Percentiles rank a stretch among this genome's conserved stretches.
Evolutionary conservation across 2,329 filamentous ascomycete species (phyloP).

Genomic region (Lasiodiplodia citricola): DNA sequence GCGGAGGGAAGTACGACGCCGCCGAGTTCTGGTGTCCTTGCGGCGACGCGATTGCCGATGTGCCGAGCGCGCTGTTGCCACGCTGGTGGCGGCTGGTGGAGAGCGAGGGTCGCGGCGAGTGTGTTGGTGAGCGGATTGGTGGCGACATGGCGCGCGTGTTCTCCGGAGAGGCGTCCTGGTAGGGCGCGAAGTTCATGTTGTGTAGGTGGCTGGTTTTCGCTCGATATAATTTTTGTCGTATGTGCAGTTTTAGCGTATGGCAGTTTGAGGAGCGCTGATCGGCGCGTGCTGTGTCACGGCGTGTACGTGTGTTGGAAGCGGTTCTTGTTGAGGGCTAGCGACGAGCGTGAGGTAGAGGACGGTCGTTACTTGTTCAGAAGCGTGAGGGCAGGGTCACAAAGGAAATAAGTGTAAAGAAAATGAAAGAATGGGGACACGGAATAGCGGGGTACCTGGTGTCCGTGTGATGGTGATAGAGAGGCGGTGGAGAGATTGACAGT

Average conservation of each 20-base stretch:
- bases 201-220: neutral
- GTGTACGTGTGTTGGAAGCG: neutral
- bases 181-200: slow-evolving; percentile 78
- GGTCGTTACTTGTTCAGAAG: neutral
- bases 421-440: neutral
- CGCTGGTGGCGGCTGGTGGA: slow-evolving; percentile 42
- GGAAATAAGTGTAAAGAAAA: neutral
- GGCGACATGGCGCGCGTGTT: slow-evolving; percentile 80
- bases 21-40: slow-evolving; percentile 34
- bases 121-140: slow-evolving; percentile 54
- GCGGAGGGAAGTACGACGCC: slow-evolving; percentile 35
- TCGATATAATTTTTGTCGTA: neutral
- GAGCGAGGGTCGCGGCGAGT: slow-evolving; percentile 49
- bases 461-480: slow-evolving; percentile 6
- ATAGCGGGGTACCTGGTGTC: slow-evolving; percentile 11
- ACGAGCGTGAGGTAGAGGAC: neutral
- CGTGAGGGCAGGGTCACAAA: neutral
- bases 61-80: slow-evolving; percentile 36
- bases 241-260: no score
- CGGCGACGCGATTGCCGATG: slow-evolving; percentile 38
- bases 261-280: no score
- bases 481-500: slow-evolving; percentile 23
- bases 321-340: neutral
- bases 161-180: slow-evolving; percentile 91
- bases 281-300: neutral